phyloP scores from a whole-genome alignment of 208 protist species.

The Wallacemonas rigidus region DNA sequence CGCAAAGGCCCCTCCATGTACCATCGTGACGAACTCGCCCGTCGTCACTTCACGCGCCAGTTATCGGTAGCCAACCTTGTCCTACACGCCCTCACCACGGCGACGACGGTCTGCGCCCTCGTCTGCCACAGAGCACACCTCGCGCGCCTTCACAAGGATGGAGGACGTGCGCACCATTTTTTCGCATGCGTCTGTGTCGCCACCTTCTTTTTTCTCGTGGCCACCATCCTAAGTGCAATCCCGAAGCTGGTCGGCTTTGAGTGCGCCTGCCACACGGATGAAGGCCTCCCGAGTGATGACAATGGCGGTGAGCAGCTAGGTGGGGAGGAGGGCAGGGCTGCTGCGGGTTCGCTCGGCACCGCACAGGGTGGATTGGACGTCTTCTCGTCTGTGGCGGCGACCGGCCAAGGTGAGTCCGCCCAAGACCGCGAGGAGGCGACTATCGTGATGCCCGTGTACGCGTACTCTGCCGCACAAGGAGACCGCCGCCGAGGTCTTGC shows the following conservation, averaged over 20 bases:
- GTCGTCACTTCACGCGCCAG: not conserved
- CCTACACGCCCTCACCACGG: not conserved
- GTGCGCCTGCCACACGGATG: not conserved
- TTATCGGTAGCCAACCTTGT: not conserved
- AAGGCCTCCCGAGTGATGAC: not conserved
- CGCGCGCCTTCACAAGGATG: not conserved
- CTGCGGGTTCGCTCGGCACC: not conserved
- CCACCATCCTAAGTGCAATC: not conserved
- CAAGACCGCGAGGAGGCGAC: not conserved
- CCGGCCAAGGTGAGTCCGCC: no score
- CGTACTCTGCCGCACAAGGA: not conserved
- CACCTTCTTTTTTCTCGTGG: conserved; percentile 2
- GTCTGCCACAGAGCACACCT: not conserved
- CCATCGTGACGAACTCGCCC: not conserved
- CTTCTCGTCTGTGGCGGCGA: not conserved
- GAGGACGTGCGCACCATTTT: not conserved
- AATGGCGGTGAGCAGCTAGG: not conserved
- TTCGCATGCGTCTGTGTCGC: not conserved
- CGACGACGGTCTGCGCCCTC: not conserved
- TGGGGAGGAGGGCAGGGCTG: not conserved
- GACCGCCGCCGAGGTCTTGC: not conserved
- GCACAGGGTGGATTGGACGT: not conserved
- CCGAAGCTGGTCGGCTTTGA: not conserved
- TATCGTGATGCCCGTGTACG: conserved; percentile 7
- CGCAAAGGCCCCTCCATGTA: not conserved